Percentiles rank a stretch among this genome's conserved stretches.
Evolutionary conservation across 148 eudicot species (phyloP).

Genomic region (Arctostaphylos glauca): DNA sequence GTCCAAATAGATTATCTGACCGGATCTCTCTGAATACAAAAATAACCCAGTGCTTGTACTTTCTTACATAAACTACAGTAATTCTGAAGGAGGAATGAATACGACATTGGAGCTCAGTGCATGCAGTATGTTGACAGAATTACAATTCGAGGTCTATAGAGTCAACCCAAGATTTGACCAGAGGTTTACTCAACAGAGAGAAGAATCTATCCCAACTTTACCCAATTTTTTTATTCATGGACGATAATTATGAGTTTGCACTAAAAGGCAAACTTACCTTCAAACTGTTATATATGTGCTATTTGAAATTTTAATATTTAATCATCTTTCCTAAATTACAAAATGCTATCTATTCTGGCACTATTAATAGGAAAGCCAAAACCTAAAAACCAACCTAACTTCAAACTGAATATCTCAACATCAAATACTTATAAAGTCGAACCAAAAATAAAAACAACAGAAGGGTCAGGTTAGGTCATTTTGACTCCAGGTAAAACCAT

Average conservation of each 20-base stretch:
- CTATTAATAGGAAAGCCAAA: background rate
- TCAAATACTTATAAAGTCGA: background rate
- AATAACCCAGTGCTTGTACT: background rate
- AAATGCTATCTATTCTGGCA: background rate
- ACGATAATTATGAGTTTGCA: background rate
- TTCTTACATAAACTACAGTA: background rate
- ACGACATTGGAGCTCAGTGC: background rate
- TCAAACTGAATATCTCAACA: background rate
- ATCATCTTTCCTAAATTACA: background rate
- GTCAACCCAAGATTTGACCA: constrained; percentile 1
- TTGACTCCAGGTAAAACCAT: background rate
- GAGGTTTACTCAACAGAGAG: background rate
- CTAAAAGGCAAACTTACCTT: background rate
- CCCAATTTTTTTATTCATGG: background rate
- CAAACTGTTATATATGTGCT: background rate
- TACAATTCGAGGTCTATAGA: background rate
- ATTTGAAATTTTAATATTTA: background rate
- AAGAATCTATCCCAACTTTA: background rate
- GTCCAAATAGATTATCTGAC: background rate
- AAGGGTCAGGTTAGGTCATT: background rate
- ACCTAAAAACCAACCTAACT: background rate
- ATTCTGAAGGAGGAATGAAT: background rate
- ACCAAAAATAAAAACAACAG: background rate
- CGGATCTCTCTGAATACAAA: background rate
- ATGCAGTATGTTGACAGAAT: background rate